Conservation (phyloP, 129 eudicot genomes). For the Chrysanthemum makinoi region DNA sequence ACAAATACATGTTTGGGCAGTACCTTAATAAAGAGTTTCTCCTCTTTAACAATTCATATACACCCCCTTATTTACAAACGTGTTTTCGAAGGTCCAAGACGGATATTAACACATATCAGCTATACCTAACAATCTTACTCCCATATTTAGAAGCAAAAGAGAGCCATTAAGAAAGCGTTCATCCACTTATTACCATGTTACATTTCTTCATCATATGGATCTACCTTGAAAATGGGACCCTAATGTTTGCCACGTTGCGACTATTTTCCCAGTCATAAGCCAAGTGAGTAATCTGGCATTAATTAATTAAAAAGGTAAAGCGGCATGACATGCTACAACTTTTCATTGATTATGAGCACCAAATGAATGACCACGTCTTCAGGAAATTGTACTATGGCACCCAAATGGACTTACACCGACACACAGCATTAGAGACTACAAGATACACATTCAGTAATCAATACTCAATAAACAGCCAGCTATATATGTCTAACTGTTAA, state of each 20-base stretch:
- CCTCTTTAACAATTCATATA: not conserved
- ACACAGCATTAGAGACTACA: not conserved
- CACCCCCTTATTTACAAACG: not conserved
- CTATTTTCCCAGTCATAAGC: not conserved
- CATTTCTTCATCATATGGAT: constrained; percentile 18
- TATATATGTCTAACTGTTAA: not conserved
- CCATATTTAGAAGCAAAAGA: not conserved
- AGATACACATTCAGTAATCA: not conserved
- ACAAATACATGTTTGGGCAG: not conserved
- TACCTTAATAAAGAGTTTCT: not conserved
- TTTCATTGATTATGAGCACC: not conserved
- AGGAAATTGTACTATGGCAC: not conserved
- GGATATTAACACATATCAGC: not conserved
- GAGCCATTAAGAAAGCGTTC: not conserved
- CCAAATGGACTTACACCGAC: not conserved
- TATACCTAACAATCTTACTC: constrained; percentile 1
- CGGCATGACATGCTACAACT: not conserved
- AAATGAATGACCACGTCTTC: not conserved
- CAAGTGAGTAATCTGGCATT: not conserved
- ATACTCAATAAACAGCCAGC: not conserved
- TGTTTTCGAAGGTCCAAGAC: not conserved
- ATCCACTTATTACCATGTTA: not conserved
- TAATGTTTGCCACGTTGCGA: not conserved
- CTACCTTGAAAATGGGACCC: not conserved
- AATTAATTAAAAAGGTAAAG: not conserved